Percentiles rank a stretch among this genome's conserved stretches.
Evolutionary conservation across 768 basidiomycete species (phyloP).

Genomic region (Lentinula sp.): DNA sequence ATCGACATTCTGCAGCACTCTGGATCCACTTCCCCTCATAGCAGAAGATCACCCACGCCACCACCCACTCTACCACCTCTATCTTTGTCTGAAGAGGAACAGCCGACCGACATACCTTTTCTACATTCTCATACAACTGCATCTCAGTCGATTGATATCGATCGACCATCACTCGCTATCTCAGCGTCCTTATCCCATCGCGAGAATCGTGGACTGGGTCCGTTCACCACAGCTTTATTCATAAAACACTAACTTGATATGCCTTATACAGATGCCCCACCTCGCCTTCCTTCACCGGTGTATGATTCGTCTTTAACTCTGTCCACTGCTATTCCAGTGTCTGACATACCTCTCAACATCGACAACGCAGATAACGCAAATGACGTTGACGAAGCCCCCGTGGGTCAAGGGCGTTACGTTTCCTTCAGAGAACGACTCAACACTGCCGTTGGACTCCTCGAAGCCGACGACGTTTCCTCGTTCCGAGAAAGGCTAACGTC

Average conservation of each 20-base stretch:
- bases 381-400: background rate
- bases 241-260: background rate
- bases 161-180: background rate
- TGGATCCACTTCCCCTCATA: background rate
- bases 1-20: conserved; percentile 43
- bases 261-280: background rate
- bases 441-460: conserved; percentile 1
- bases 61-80: conserved; percentile 8
- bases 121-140: background rate
- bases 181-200: background rate
- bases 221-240: background rate
- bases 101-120: background rate
- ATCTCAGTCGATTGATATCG: background rate
- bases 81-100: conserved; percentile 1
- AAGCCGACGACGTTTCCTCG: background rate
- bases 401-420: background rate
- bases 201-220: background rate
- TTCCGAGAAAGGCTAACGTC: conserved; percentile 3
- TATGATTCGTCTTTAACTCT: background rate
- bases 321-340: background rate
- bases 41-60: conserved; percentile 2
- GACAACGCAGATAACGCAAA: background rate
- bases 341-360: background rate
- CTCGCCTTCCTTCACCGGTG: conserved; percentile 5
- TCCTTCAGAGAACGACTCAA: conserved; percentile 6